These are phyloP conservation scores for Venturia carpophila DNA, from an alignment of 2,329 filamentous ascomycete genomes.

Conservation along the genomic window DNA sequence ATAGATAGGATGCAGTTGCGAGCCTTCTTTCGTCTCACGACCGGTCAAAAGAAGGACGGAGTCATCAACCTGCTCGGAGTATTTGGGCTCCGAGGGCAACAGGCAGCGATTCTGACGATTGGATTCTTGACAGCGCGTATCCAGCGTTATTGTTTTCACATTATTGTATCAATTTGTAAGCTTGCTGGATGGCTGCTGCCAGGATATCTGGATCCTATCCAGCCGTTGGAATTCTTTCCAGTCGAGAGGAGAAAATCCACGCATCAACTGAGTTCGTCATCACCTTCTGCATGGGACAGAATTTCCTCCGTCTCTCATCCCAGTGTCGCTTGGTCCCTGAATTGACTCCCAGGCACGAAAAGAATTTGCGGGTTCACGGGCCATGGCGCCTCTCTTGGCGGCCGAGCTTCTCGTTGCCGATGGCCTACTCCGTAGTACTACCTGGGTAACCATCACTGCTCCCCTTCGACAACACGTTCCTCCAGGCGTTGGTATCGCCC, in stretches of 20 bases:
- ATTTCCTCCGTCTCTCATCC: neutral
- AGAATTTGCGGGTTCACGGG: neutral
- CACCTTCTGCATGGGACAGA: neutral
- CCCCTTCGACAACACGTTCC: conserved; percentile 3
- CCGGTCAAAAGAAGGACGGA: conserved; percentile 11
- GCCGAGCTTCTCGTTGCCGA: neutral
- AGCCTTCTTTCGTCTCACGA: neutral
- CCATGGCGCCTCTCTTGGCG: neutral
- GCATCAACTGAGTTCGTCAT: neutral
- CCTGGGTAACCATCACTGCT: neutral
- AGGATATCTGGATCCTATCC: neutral
- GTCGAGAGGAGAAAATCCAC: neutral
- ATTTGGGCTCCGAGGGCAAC: neutral
- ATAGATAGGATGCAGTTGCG: neutral
- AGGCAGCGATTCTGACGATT: neutral
- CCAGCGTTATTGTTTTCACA: neutral
- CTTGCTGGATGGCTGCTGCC: neutral
- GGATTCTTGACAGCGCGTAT: neutral
- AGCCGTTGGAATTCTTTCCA: neutral
- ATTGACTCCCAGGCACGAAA: neutral
- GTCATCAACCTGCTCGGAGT: conserved; percentile 9
- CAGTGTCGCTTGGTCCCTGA: neutral
- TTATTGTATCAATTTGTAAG: neutral
- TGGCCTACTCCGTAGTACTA: neutral
- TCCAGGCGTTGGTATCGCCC: neutral